Evolutionary conservation across 2,329 filamentous ascomycete genomes (phyloP).

Genomic region (Diaporthe amygdali): DNA sequence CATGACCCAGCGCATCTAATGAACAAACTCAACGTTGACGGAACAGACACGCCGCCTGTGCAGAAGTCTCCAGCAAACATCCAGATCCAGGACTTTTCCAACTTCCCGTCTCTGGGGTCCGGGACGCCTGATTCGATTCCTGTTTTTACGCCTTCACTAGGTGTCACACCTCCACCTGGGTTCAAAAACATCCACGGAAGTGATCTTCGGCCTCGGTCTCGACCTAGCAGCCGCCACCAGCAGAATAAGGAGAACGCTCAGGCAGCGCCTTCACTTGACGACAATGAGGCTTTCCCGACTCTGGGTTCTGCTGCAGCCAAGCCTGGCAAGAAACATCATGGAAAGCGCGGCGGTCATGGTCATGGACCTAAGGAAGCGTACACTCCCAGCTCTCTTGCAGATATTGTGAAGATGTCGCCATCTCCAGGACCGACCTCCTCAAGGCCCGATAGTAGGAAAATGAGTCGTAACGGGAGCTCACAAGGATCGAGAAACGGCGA

Average conservation of each 20-base stretch:
- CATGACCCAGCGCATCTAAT: slow-evolving; percentile 90
- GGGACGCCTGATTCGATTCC: slow-evolving; percentile 63
- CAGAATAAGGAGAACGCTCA: slow-evolving; percentile 63
- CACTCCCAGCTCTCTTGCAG: slow-evolving; percentile 79
- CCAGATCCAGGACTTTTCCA: slow-evolving; percentile 81
- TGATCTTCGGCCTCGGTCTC: slow-evolving; percentile 76
- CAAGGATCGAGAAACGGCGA: slow-evolving; percentile 71
- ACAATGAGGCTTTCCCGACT: slow-evolving; percentile 93
- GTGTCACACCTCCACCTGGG: slow-evolving; percentile 71
- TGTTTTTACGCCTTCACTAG: slow-evolving; percentile 56
- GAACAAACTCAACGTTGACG: slow-evolving; percentile 79
- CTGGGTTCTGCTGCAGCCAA: slow-evolving; percentile 79
- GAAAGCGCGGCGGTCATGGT: slow-evolving; percentile 85
- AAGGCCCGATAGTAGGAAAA: slow-evolving; percentile 64
- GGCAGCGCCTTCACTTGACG: slow-evolving; percentile 80
- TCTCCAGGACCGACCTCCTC: slow-evolving; percentile 72
- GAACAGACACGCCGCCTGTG: slow-evolving; percentile 66
- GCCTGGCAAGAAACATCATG: slow-evolving; percentile 88
- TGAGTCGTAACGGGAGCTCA: slow-evolving; percentile 68
- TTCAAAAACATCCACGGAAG: slow-evolving; percentile 67
- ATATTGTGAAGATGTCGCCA: slow-evolving; percentile 94
- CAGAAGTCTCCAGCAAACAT: slow-evolving; percentile 70
- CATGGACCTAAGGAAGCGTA: slow-evolving; percentile 72
- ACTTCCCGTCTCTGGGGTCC: slow-evolving; percentile 79
- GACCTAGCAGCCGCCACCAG: slow-evolving; percentile 84